These are phyloP conservation scores for Prunus mume DNA, from an alignment of 306 rosid genomes.

Conservation along the genomic window DNA sequence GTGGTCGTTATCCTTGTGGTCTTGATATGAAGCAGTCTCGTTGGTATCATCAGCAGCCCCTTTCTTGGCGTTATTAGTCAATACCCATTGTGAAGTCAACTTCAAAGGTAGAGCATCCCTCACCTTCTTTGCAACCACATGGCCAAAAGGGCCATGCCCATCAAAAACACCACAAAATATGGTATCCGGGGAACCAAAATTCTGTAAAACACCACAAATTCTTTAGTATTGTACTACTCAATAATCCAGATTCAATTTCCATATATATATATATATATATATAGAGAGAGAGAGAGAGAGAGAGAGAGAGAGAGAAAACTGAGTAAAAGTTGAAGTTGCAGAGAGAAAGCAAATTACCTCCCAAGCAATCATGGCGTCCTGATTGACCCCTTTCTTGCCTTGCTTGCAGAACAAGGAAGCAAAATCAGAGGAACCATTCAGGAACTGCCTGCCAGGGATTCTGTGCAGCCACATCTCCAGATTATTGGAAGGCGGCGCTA, in stretches of 20 bases:
- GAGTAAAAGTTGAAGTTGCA: too few relatives aligned
- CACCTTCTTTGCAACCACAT: slow-evolving; percentile 71
- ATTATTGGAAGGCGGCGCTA: not conserved
- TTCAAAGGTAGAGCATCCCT: slow-evolving; percentile 75
- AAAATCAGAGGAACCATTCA: slow-evolving; percentile 56
- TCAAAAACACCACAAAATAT: slow-evolving; percentile 86
- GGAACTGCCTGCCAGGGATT: slow-evolving; percentile 57
- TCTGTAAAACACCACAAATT: slow-evolving; percentile 31
- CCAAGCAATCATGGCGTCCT: slow-evolving; percentile 92
- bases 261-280: not conserved
- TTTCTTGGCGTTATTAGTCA: slow-evolving; percentile 24
- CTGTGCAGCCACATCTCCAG: slow-evolving; percentile 50
- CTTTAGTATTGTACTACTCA: not conserved
- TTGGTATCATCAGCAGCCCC: slow-evolving; percentile 18
- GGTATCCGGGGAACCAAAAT: slow-evolving; percentile 49
- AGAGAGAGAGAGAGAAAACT: too few relatives aligned
- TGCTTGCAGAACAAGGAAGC: slow-evolving; percentile 64
- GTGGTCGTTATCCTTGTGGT: slow-evolving; percentile 13
- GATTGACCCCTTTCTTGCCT: slow-evolving; percentile 74
- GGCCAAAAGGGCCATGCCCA: slow-evolving; percentile 95
- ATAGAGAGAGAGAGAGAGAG: not conserved
- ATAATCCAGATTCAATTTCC: not conserved
- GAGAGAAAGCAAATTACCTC: slow-evolving; percentile 45
- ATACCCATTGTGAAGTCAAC: slow-evolving; percentile 58
- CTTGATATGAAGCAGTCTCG: slow-evolving; percentile 27